Evolutionary conservation across 805 yeast species (phyloP), one percentile per base, ranked within the genome.

Genomic region (Saccharomyces jurei): DNA sequence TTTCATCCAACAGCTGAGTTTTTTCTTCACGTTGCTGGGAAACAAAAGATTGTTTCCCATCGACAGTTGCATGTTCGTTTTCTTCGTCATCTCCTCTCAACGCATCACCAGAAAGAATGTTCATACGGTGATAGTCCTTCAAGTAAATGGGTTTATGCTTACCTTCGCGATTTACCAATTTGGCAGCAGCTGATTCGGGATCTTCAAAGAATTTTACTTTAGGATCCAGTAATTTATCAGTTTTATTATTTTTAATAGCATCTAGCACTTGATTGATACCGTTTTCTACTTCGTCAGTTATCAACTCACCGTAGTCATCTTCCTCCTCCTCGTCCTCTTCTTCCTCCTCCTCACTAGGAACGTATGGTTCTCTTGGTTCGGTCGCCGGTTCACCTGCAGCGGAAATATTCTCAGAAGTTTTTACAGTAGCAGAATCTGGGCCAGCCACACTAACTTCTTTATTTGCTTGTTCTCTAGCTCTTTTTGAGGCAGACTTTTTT

Each of bases 91-190:
- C 83, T n/a, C 78, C 83, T 28, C 76, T 76, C 44, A 75, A 76
- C 25, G 79, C 80, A 46, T 76, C 78, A 10, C 91, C 92, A 2
- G 83, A 76, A n/a, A 94, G 73, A 36, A 91, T 70, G 60, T 83
- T 86, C 82, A 82, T 81, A 68, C 98, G 79, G 67, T 94, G 97
- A 65, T 91, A 94, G 69, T 94, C 99, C 62, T 91, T 90, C 70
- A 94, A 79, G 68, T 85, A 89, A 54, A 94, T 76, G 9, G 98
- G 97, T 66, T 87, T 88, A 11, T 79, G 77, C 56, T 75, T 74
- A 1, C 44, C 25, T 48, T 75, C 76, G 2, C 49, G 55, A 17
- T 50, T 58, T 32, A 63, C 63, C n/a, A 68, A 56, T 2, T 58
- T 58, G 0, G 54, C 65, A n/a, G 60, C 71, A 22, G 75, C 76